Base-by-base conservation (phyloP, 2,329 filamentous ascomycete species). In the Fusarium kyushuense region DNA sequence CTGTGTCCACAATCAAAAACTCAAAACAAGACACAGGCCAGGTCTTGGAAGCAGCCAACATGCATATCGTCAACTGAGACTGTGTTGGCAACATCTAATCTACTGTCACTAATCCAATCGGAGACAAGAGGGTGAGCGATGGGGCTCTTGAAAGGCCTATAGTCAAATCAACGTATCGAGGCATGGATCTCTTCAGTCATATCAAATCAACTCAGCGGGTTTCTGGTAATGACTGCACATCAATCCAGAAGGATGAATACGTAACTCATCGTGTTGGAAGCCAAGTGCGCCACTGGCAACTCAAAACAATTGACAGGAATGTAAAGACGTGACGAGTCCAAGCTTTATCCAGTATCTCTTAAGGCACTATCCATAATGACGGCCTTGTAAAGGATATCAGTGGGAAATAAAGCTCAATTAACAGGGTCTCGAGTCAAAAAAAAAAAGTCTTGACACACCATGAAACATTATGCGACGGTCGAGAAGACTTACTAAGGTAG, bases 301-400 rank as follows among this genome's bases (percentile, higher is more conserved):
- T 46, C 38, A 45, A 23, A 35, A n/a, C 40, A 38, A 40, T 30
- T 25, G 42, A 17, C 14, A 63, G 65, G 61, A 58, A 58, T 58
- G 61, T 29, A 48, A 35, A 21, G 27, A 21, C 36, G 32, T 38
- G 30, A 21, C 35, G 25, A 36, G 25, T 38, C 43, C 42, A 52
- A 21, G 53, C 32, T 61, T 43, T 48, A 30, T 30, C 40, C 17
- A 36, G 35, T 33, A 36, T 38, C 43, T 45, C 47, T 33, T 17
- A n/a, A 49, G 27, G 10, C 35, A 16, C 16, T 17, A 33, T 41
- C 23, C 29, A 27, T 40, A 4, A 47, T 19, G 21, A 19, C 14
- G 46, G 40, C 21, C 13, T 40, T 30, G 11, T 27, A 38, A n/a
- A 25, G 38, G 36, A 66, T 32, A 59, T 30, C 6, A 16, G 23